Evolutionary conservation across 2,329 filamentous ascomycete genomes (phyloP), one percentile per base, ranked within the genome.

Genomic region (Epichloe festucae): DNA sequence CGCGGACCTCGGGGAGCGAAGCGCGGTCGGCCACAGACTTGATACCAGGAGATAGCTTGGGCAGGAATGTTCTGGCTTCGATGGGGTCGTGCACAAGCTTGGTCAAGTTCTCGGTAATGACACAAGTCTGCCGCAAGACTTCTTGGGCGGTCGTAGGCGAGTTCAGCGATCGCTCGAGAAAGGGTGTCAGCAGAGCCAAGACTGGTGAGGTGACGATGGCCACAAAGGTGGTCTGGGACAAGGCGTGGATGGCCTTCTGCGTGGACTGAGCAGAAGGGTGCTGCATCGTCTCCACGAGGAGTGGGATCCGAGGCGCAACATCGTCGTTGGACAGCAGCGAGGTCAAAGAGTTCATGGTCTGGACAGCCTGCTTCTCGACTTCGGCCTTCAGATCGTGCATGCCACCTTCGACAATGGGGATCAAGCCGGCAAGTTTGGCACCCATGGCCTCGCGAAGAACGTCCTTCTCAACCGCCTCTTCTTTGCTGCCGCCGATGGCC

Each of bases 151-250:
- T 98, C 15, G 81, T 81, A 8, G 91, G 93, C 55, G 84, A 91
- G 74, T 96, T 96, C 55, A 98, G 79, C 17, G 90, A 89, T 60
- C 93, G 85, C 72, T 97, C 93, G 31, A 98, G 81, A 59, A 97
- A 85, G 45, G 93, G 93, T 2, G 93, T 98, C 51, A 98, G 78
- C 52, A 98, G 82, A 17, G 93, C 93, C 53, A 98, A 81, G 5
- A 97, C 91, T 10, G 93, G 93, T 8, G 91, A 96, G 12, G 89
- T 96, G 60, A 98, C 93, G 57, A 95, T 79, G 52, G 93, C 90
- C 50, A 98, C 93, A 60, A 98, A 98, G n/a, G 93, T 98, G 11
- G 93, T 98, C 73, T 95, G 89, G 4, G 90, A 96, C 45, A 98
- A 77, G 45, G 90, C 93, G 65, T 96, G 93, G 58, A 98, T 97